phyloP scores from a whole-genome alignment of 441 rosid species.

The Daphne laureola region DNA sequence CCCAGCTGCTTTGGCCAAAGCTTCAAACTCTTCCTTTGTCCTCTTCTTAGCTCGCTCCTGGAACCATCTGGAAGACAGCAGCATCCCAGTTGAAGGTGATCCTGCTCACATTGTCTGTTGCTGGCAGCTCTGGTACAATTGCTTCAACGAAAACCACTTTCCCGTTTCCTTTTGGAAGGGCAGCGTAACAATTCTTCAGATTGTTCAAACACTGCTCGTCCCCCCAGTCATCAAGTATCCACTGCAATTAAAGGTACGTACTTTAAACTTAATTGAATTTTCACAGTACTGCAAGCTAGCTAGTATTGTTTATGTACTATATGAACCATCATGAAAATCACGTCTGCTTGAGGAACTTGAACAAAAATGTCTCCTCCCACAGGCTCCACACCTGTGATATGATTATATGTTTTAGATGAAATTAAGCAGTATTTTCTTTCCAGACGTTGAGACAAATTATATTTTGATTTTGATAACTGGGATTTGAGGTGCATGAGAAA shows the following conservation, averaged over 20 bases:
- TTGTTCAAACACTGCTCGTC: conserved; percentile 33
- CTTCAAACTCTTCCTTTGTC: conserved; percentile 8
- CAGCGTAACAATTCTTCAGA: conserved; percentile 32
- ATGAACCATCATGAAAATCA: conserved; percentile 29
- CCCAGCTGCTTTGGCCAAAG: conserved; percentile 23
- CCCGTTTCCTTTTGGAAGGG: conserved; percentile 24
- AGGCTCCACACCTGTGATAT: too few relatives aligned
- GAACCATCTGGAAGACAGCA: too few relatives aligned
- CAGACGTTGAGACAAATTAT: not conserved
- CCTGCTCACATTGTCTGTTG: conserved; percentile 14
- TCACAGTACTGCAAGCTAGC: too few relatives aligned
- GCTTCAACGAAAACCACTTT: conserved; percentile 32
- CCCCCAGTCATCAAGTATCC: conserved; percentile 37
- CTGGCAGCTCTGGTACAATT: conserved; percentile 20
- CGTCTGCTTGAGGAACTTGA: conserved; percentile 16
- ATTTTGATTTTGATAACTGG: conserved; percentile 12
- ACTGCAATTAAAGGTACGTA: conserved; percentile 15
- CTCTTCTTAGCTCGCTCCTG: too few relatives aligned
- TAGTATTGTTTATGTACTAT: too few relatives aligned
- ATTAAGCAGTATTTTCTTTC: not conserved
- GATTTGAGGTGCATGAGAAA: conserved; percentile 15
- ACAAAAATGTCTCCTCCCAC: too few relatives aligned
- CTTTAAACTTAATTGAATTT: too few relatives aligned
- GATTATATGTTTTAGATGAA: not conserved
- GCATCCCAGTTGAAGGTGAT: too few relatives aligned